These are phyloP conservation scores for Aspergillus piperis DNA, from an alignment of 2,329 filamentous ascomycete genomes.

Conservation along the genomic window DNA sequence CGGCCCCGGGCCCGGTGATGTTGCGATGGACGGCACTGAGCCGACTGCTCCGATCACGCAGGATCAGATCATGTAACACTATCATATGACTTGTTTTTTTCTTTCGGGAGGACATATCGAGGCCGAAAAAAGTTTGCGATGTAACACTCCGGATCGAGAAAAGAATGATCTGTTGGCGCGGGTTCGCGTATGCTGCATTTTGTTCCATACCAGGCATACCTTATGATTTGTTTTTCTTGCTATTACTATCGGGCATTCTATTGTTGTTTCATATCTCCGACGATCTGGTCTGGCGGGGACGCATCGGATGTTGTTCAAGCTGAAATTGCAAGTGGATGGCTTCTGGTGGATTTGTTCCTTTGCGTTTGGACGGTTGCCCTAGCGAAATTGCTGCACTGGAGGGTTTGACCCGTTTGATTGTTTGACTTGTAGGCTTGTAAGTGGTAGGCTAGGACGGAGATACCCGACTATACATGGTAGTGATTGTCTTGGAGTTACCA, in stretches of 20 bases:
- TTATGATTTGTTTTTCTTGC: slow-evolving; percentile 3
- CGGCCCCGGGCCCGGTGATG: slow-evolving; percentile 59
- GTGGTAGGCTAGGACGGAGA: neutral
- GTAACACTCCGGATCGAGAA: slow-evolving; percentile 7
- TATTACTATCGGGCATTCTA: slow-evolving; percentile 7
- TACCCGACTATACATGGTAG: neutral
- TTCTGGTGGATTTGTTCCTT: neutral
- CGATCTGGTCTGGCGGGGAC: slow-evolving; percentile 14
- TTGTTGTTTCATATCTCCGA: slow-evolving; percentile 12
- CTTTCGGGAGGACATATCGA: slow-evolving; percentile 6
- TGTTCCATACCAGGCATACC: slow-evolving; percentile 3
- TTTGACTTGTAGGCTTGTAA: neutral
- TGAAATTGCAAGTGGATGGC: neutral
- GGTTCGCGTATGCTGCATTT: slow-evolving; percentile 7
- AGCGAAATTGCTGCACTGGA: neutral
- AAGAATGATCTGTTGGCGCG: slow-evolving; percentile 10
- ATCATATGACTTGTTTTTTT: slow-evolving; percentile 11
- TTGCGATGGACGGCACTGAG: slow-evolving; percentile 78
- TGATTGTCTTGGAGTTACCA: neutral
- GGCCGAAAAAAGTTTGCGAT: slow-evolving; percentile 17
- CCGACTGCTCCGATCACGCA: slow-evolving; percentile 75
- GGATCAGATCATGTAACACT: slow-evolving; percentile 88
- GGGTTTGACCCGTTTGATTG: neutral
- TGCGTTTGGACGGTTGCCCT: neutral
- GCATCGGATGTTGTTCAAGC: slow-evolving; percentile 10